Evolutionary conservation across 2,329 filamentous ascomycete species (phyloP).

Genomic region (Exophiala sideris): DNA sequence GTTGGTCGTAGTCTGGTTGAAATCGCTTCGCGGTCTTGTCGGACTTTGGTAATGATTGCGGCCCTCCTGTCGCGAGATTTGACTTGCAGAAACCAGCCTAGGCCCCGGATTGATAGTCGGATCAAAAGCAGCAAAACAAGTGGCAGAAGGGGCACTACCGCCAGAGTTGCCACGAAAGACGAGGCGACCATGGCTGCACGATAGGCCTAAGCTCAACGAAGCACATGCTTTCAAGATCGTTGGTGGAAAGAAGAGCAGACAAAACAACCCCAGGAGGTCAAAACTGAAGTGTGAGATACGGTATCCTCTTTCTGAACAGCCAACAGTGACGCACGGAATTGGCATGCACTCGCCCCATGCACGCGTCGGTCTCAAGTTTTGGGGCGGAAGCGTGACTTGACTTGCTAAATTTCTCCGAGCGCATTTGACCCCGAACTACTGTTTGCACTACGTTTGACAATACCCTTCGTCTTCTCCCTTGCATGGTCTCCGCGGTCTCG

Average conservation of each 20-base stretch:
- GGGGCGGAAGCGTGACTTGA: neutral
- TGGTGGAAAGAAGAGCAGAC: neutral
- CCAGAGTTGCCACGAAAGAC: constrained; percentile 16
- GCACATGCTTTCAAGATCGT: constrained; percentile 15
- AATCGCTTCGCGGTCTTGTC: constrained; percentile 37
- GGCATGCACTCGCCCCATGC: constrained; percentile 1
- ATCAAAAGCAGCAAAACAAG: constrained; percentile 13
- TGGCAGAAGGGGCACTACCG: constrained; percentile 19
- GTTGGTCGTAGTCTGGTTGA: constrained; percentile 1
- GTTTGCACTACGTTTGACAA: no score
- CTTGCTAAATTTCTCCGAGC: neutral
- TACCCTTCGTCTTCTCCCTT: no score
- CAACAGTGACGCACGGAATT: constrained; percentile 17
- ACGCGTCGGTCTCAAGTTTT: neutral
- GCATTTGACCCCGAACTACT: neutral
- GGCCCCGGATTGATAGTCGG: constrained; percentile 9
- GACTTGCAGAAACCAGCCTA: constrained; percentile 21
- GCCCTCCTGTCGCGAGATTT: constrained; percentile 19
- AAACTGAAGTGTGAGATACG: neutral
- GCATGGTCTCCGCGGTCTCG: no score
- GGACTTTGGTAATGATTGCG: constrained; percentile 20
- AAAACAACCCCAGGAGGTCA: neutral
- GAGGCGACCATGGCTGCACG: constrained; percentile 21
- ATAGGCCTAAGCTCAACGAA: constrained; percentile 3
- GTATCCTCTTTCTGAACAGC: constrained; percentile 5